A percentile compares a stretch with the other conserved stretches of the same genome.
Conservation (phyloP, 352 stramenopile genomes). For the Phytophthora sp. region DNA sequence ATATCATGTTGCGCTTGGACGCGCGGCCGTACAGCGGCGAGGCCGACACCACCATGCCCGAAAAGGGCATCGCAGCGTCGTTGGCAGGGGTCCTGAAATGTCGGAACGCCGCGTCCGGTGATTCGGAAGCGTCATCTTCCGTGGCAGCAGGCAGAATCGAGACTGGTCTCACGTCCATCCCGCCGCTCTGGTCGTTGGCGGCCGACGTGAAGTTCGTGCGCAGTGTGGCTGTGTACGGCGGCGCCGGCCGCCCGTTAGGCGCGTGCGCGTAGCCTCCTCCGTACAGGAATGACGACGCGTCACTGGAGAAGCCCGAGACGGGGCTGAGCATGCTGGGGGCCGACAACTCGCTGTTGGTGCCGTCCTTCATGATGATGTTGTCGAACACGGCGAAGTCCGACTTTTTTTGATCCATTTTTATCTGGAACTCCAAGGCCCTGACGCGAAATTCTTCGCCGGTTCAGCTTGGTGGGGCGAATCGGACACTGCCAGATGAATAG, state of each 20-base stretch:
- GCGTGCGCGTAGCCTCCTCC: conserved; percentile 31
- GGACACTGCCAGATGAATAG: conserved; percentile 4
- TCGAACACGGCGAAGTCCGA: conserved; percentile 52
- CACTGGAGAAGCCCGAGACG: conserved; percentile 47
- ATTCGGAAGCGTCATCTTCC: conserved; percentile 39
- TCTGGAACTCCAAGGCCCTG: neutral
- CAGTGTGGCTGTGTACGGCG: conserved; percentile 56
- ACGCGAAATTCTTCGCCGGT: neutral
- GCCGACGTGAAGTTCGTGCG: conserved; percentile 74
- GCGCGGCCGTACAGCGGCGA: conserved; percentile 43
- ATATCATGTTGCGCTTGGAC: conserved; percentile 54
- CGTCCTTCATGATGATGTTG: conserved; percentile 56
- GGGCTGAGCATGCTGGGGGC: conserved; percentile 44
- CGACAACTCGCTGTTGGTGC: conserved; percentile 41
- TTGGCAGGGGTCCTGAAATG: conserved; percentile 57
- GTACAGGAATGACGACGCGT: conserved; percentile 43
- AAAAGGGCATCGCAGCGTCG: conserved; percentile 34
- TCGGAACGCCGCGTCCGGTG: conserved; percentile 56
- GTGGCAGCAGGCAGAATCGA: conserved; percentile 16
- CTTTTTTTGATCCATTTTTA: conserved; percentile 31
- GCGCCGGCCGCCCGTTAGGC: conserved; percentile 39
- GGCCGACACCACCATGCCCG: conserved; percentile 32
- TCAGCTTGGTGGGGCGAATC: neutral
- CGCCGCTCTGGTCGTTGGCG: conserved; percentile 19
- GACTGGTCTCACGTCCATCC: conserved; percentile 1